These are phyloP conservation scores for Bauhinia variegata DNA, from an alignment of 306 rosid species.

Conservation along the genomic window DNA sequence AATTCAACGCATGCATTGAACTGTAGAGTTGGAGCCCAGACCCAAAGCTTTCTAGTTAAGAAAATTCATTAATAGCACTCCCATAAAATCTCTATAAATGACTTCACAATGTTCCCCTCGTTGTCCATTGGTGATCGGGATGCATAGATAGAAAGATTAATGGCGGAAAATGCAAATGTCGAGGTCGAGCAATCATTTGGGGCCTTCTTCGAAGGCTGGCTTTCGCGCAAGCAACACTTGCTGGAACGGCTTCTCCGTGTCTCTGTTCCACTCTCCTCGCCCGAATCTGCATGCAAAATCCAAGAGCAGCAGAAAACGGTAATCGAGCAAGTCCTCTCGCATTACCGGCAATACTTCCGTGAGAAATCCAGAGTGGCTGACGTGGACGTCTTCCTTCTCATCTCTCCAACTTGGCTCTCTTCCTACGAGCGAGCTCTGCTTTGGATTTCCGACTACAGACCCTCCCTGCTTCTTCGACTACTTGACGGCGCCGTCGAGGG, in stretches of 20 bases:
- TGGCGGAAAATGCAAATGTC: not conserved
- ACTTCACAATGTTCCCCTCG: too few relatives aligned
- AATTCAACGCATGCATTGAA: too few relatives aligned
- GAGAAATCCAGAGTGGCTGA: slow-evolving; percentile 30
- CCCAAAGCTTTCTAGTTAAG: too few relatives aligned
- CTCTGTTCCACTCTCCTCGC: not conserved
- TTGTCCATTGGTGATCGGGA: too few relatives aligned
- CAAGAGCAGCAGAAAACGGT: not conserved
- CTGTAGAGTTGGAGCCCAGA: too few relatives aligned
- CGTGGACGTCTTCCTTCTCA: slow-evolving; percentile 39
- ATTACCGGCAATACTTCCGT: slow-evolving; percentile 41
- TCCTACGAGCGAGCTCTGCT: slow-evolving; percentile 40
- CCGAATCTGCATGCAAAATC: not conserved
- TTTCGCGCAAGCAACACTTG: slow-evolving; percentile 11
- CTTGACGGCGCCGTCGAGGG: slow-evolving; percentile 24
- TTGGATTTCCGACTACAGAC: slow-evolving; percentile 51
- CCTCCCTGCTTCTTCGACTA: slow-evolving; percentile 32
- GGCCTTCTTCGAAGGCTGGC: slow-evolving; percentile 37
- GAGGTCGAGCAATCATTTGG: not conserved
- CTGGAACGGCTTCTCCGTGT: slow-evolving; percentile 15
- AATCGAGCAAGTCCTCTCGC: slow-evolving; percentile 44
- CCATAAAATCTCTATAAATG: too few relatives aligned
- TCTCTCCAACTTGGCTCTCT: slow-evolving; percentile 50
- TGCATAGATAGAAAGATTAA: not conserved
- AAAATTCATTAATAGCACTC: too few relatives aligned